Base-by-base conservation (phyloP, 2,329 filamentous ascomycete genomes). In the Aureobasidium sp. region DNA sequence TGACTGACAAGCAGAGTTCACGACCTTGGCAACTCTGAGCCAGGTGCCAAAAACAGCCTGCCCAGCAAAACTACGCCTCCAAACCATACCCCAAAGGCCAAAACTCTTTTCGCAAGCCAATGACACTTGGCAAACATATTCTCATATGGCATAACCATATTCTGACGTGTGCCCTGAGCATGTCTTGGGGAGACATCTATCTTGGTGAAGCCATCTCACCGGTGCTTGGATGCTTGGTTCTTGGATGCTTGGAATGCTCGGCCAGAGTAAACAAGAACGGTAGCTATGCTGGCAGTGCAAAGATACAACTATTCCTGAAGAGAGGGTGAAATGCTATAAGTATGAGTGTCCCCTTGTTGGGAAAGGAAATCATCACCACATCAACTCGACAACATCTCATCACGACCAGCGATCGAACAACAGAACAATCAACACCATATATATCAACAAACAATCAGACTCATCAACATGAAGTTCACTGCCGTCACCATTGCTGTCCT, bases 401-500 rank as follows among this genome's bases (percentile, higher is more conserved):
- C 14, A 48, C 31, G n/a, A 37, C 34, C 42, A 59, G 9, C 34
- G 31, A 59, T 14, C 15, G 41, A 58, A 31, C n/a, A 37, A 41
- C 9, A 53, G 4, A 31, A 8, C 44, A 59, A 31, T 3, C 34
- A 45, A 22, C 56, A 48, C n/a, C 22, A 62, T 31, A 48, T 15
- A 34, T 34, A 61, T 36, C 48, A 31, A 41, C 17, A 17, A 15
- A 17, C 4, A 17, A 39, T 39, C 14, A n/a, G 5, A 39, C 2
- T 11, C 39, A 6, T 15, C 39, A 41, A 48, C 14, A 64, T 64
- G 63, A 64, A 61, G 51, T 64, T 62, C 56, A 61, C 61, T 31
- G 45, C 61, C 15, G 53, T 56, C n/a, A 58, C 61, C 20, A 20
- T 64, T 27, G 55, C 51, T 39, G 41, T 61, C 14, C 25, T 63